Percentiles rank a stretch among this genome's conserved stretches.
Conservation (phyloP, 257 asterid genomes). For the Prunella vulgaris region DNA sequence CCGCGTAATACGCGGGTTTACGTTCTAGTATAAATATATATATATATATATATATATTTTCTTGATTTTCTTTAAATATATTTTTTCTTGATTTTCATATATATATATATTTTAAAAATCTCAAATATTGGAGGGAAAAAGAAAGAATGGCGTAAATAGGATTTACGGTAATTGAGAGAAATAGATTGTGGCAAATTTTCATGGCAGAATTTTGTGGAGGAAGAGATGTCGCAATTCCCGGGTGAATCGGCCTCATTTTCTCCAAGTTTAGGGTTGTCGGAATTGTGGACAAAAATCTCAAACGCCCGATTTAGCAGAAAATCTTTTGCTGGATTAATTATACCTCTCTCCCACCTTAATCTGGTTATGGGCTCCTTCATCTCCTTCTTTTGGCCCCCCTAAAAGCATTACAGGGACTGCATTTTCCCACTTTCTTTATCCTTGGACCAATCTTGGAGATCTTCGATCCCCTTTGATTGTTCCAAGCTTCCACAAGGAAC, state of each 20-base stretch:
- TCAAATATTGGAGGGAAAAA: background rate
- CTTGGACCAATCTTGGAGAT: constrained; percentile 50
- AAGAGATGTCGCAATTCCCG: constrained; percentile 27
- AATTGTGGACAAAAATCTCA: constrained; percentile 26
- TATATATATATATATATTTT: too few species aligned
- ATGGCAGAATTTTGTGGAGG: background rate
- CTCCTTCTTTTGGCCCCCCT: constrained; percentile 40
- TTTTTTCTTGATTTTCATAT: too few species aligned
- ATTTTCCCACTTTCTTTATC: constrained; percentile 12
- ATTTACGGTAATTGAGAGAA: background rate
- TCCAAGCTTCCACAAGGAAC: constrained; percentile 28
- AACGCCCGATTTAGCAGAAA: constrained; percentile 24
- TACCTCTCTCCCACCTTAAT: constrained; percentile 20
- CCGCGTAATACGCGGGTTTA: too few species aligned
- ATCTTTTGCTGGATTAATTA: constrained; percentile 9
- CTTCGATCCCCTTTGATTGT: constrained; percentile 35
- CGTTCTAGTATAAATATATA: too few species aligned
- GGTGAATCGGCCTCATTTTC: constrained; percentile 32
- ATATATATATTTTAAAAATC: too few species aligned
- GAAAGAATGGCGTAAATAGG: background rate
- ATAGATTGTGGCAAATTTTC: background rate
- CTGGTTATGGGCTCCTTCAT: constrained; percentile 36
- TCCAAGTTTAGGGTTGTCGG: constrained; percentile 38
- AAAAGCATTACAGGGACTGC: constrained; percentile 20
- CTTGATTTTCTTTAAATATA: too few species aligned